These are phyloP conservation scores for Mycena amicta DNA, from an alignment of 768 basidiomycete species.

Conservation along the genomic window DNA sequence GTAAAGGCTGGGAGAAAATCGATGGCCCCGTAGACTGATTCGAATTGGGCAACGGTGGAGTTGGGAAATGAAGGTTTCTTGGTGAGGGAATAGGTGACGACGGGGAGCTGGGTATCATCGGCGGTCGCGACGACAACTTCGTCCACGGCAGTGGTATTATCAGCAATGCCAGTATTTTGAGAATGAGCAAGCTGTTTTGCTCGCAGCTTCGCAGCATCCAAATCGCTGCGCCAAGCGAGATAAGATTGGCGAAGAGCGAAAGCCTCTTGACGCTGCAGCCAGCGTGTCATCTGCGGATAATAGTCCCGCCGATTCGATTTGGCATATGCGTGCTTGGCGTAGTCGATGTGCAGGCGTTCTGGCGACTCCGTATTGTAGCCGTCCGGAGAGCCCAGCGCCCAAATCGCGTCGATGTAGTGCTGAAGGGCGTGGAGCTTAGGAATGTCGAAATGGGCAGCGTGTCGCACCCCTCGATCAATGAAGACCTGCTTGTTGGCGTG, in stretches of 20 bases:
- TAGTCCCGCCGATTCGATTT: conserved; percentile 29
- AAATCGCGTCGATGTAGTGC: conserved; percentile 31
- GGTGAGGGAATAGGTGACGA: too few species aligned
- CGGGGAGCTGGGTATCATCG: too few species aligned
- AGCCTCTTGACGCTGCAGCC: conserved; percentile 35
- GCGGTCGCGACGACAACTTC: background rate
- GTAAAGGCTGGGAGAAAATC: too few species aligned
- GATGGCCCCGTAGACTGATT: too few species aligned
- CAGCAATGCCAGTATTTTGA: too few species aligned
- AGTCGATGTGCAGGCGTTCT: conserved; percentile 42
- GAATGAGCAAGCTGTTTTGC: too few species aligned
- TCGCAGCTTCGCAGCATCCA: too few species aligned
- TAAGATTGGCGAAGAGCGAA: background rate
- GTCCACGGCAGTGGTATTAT: background rate
- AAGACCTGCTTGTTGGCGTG: conserved; percentile 32
- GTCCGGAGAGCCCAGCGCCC: conserved; percentile 25
- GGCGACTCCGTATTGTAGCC: conserved; percentile 33
- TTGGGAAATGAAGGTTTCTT: too few species aligned
- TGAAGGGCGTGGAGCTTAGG: conserved; percentile 34
- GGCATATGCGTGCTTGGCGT: conserved; percentile 33
- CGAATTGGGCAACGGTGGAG: too few species aligned
- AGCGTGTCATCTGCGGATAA: conserved; percentile 37
- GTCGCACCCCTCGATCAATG: conserved; percentile 18
- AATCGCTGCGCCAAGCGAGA: too few species aligned
- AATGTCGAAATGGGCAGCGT: conserved; percentile 38